A percentile compares a stretch with the other conserved stretches of the same genome.
phyloP scores from a whole-genome alignment of 257 asterid genomes.

The Echites panduratus region DNA sequence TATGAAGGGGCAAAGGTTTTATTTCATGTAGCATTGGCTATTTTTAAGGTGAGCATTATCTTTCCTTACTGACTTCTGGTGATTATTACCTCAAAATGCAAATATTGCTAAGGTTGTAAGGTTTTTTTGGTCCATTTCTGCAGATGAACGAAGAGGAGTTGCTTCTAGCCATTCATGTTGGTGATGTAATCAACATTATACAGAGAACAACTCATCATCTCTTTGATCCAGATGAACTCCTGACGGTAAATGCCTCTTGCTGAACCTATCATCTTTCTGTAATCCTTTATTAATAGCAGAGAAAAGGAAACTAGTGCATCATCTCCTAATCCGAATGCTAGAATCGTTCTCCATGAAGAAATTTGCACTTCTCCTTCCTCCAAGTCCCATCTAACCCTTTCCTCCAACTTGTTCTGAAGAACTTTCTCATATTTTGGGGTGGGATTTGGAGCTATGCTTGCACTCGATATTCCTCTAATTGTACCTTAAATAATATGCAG shows the following conservation, averaged over 20 bases:
- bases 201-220: slow-evolving; percentile 82
- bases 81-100: background rate
- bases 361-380: background rate
- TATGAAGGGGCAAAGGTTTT: slow-evolving; percentile 92
- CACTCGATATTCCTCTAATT: background rate
- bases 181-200: slow-evolving; percentile 83
- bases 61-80: background rate
- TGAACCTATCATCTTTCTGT: background rate
- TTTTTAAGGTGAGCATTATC: slow-evolving; percentile 53
- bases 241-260: slow-evolving; percentile 43
- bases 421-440: background rate
- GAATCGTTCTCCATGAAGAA: background rate
- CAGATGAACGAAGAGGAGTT: slow-evolving; percentile 92
- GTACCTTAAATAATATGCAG: slow-evolving; percentile 24
- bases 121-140: slow-evolving; percentile 20
- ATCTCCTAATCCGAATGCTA: background rate
- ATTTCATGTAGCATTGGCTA: slow-evolving; percentile 80
- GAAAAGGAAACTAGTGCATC: background rate
- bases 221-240: slow-evolving; percentile 87
- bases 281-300: background rate
- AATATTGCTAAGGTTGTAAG: background rate
- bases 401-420: too few relatives aligned
- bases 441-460: background rate
- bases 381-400: background rate
- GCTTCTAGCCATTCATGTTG: slow-evolving; percentile 72